phyloP scores from a whole-genome alignment of 2,329 filamentous ascomycete genomes.

The Pyrenophora graminea region DNA sequence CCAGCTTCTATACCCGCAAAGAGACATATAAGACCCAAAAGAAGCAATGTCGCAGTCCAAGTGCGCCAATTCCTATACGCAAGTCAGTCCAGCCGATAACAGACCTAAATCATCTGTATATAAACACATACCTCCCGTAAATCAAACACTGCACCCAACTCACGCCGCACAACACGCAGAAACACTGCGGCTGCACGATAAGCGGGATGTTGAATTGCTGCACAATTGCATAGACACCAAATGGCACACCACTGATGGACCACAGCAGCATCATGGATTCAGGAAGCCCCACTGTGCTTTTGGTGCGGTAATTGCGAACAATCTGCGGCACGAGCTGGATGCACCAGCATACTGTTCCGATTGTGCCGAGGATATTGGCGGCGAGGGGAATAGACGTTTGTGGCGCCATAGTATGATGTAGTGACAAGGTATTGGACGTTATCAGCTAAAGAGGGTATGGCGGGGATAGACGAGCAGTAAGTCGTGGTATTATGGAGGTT shows the following conservation, averaged over 20 bases:
- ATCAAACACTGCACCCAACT: constrained; percentile 56
- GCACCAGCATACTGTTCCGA: constrained; percentile 57
- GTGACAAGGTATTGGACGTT: not conserved
- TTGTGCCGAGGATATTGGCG: constrained; percentile 62
- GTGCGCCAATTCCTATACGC: constrained; percentile 44
- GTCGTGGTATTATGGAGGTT: no score
- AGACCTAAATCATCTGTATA: no score
- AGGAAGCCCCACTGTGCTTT: constrained; percentile 67
- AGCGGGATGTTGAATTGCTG: constrained; percentile 50
- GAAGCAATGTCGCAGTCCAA: constrained; percentile 34
- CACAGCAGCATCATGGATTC: constrained; percentile 73
- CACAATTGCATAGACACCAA: constrained; percentile 63
- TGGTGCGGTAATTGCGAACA: constrained; percentile 66
- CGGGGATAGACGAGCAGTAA: not conserved
- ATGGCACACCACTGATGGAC: constrained; percentile 66
- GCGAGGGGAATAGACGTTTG: constrained; percentile 50
- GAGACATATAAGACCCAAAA: constrained; percentile 31
- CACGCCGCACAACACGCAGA: constrained; percentile 51
- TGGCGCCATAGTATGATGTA: constrained; percentile 23
- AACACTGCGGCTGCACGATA: constrained; percentile 55
- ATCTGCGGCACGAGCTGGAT: constrained; percentile 56
- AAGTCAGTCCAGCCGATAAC: not conserved
- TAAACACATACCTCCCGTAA: constrained; percentile 48
- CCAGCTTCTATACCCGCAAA: constrained; percentile 59
- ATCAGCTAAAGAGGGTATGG: not conserved